Percentiles rank a stretch among this genome's conserved stretches.
phyloP scores from a whole-genome alignment of 2,329 filamentous ascomycete species.

The Onygenales sp. region DNA sequence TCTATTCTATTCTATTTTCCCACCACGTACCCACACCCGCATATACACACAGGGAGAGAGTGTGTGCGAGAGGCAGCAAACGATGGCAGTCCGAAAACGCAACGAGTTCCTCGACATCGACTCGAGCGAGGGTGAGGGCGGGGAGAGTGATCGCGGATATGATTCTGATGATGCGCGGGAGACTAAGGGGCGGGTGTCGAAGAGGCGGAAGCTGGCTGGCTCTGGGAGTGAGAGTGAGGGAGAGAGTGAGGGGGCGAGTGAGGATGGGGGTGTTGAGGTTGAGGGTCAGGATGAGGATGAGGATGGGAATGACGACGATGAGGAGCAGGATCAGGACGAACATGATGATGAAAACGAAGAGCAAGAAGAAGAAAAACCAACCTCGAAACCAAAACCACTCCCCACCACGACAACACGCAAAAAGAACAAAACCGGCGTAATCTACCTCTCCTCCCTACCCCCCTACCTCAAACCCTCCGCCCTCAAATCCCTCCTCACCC shows the following conservation, averaged over 20 bases:
- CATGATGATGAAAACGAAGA: not conserved
- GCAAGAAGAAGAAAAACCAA: conserved; percentile 2
- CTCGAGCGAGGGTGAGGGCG: conserved; percentile 27
- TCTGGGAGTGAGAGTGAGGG: conserved; percentile 21
- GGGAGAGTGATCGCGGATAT: conserved; percentile 29
- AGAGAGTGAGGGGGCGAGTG: conserved; percentile 40
- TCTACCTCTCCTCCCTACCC: conserved; percentile 37
- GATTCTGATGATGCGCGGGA: conserved; percentile 36
- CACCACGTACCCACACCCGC: not conserved
- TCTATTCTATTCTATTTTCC: not conserved
- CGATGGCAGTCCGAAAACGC: conserved; percentile 29
- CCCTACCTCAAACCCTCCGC: conserved; percentile 40
- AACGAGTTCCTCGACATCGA: conserved; percentile 31
- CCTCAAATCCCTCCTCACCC: conserved; percentile 31
- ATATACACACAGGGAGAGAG: too few species aligned
- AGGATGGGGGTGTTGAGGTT: conserved; percentile 9
- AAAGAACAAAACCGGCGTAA: conserved; percentile 31
- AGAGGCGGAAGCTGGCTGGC: conserved; percentile 48
- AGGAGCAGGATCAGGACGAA: not conserved
- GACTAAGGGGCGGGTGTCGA: conserved; percentile 39
- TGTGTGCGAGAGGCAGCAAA: not conserved
- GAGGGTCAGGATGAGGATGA: conserved; percentile 7
- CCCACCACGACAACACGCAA: conserved; percentile 11
- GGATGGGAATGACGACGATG: not conserved
- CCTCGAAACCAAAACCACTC: conserved; percentile 4